Base-by-base conservation (phyloP, 768 basidiomycete genomes). In the Tylopilus balloui region DNA sequence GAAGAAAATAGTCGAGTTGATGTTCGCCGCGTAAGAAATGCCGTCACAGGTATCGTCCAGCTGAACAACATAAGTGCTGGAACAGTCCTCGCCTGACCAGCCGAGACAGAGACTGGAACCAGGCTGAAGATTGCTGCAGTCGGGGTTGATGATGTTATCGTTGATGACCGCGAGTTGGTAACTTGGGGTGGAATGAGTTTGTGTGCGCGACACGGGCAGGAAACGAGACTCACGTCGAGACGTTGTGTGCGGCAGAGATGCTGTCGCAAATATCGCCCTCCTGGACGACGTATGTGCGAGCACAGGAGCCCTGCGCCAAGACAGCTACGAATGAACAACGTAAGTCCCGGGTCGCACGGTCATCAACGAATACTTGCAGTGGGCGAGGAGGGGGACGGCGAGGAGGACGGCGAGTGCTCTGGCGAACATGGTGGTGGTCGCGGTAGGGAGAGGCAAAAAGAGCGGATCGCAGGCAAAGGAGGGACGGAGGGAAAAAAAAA, bases 121-220 rank as follows among this genome's bases (percentile, higher is more conserved):
- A 4, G 77, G 69, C 6, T 53, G 29, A 47, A 91, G 78, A 67
- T 91, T 86, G 54, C 65, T 56, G 71, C 89, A 91, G 15, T 41
- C 39, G 1, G 63, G 25, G 57, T 86, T 68, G 63, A 88, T 78
- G 42, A 56, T 54, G 42, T 53, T 67, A 0, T 69, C 47, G 71
- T 90, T 89, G 52, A 81, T 70, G 36, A 75, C 72, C 3, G 83
- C 80, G 45, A 91, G 80, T 67, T 91, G 88, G 71, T 82, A 90
- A 12, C 87, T 90, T 10, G 47, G 42, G 56, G 40, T n/a, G 17
- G 13, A 10, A 35, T 47, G 39, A 52, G 35, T 2, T 25, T 6
- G 31, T 1, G 28, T 19, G 9, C 6, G 8, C 7, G n/a, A 37
- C n/a, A 12, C 7, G 14, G n/a, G n/a, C n/a, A 6, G 7, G 5